A percentile compares a stretch with the other conserved stretches of the same genome.
Conservation (phyloP, 106 monocot species). For the Dendrobium officinale region DNA sequence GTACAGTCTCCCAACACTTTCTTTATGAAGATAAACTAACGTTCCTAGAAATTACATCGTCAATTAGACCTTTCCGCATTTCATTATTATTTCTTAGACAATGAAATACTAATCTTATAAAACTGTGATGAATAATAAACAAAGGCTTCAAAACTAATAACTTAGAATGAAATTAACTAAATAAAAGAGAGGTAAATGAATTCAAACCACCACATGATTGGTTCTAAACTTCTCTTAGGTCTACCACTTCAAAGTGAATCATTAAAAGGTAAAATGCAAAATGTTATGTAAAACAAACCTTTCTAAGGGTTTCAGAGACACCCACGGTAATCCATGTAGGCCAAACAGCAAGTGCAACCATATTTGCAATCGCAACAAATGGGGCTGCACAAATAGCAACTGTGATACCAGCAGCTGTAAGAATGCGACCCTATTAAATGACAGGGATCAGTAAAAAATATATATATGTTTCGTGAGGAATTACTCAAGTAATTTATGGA, state of each 20-base stretch:
- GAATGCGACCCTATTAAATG: slow-evolving; percentile 60
- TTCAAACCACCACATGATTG: too few relatives aligned
- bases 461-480: slow-evolving; percentile 3
- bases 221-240: too few relatives aligned
- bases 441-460: not conserved
- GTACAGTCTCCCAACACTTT: too few relatives aligned
- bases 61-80: too few relatives aligned
- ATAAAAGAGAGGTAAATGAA: too few relatives aligned
- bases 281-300: slow-evolving; percentile 33
- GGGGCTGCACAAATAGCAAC: slow-evolving; percentile 76
- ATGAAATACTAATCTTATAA: too few relatives aligned
- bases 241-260: not conserved
- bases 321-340: slow-evolving; percentile 84
- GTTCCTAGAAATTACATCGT: too few relatives aligned
- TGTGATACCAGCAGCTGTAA: slow-evolving; percentile 83
- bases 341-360: slow-evolving; percentile 81
- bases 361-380: slow-evolving; percentile 58
- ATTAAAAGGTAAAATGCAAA: not conserved
- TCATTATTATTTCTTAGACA: too few relatives aligned
- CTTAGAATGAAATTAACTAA: too few relatives aligned
- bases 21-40: too few relatives aligned
- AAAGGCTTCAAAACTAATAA: too few relatives aligned
- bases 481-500: not conserved
- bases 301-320: slow-evolving; percentile 78
- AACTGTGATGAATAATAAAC: too few relatives aligned